These are phyloP conservation scores for Geotrichum cucujoidarum DNA, from an alignment of 1,139 yeast species.

Conservation along the genomic window DNA sequence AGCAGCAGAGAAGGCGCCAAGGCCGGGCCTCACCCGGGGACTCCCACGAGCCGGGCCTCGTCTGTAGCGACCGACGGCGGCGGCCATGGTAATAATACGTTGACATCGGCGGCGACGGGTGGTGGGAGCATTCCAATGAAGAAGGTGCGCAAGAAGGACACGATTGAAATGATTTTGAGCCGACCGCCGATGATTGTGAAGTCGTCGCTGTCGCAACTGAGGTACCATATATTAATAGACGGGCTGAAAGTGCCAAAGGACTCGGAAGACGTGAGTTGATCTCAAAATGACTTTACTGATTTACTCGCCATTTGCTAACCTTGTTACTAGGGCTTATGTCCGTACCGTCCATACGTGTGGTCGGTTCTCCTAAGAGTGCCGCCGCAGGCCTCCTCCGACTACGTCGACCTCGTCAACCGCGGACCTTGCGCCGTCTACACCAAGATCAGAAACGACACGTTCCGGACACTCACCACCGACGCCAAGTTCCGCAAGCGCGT, in stretches of 20 bases:
- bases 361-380: constrained; percentile 65
- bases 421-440: constrained; percentile 57
- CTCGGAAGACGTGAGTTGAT: constrained; percentile 20
- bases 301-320: constrained; percentile 8
- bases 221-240: constrained; percentile 73
- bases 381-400: constrained; percentile 51
- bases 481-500: constrained; percentile 60
- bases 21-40: not conserved
- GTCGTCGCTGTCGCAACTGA: constrained; percentile 68
- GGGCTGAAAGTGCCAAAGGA: constrained; percentile 46
- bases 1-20: not conserved
- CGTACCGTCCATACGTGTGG: constrained; percentile 79
- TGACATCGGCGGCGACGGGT: not conserved
- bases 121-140: constrained; percentile 12
- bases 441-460: constrained; percentile 82
- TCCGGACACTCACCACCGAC: constrained; percentile 79
- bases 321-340: constrained; percentile 41
- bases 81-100: no score
- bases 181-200: constrained; percentile 59
- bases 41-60: not conserved
- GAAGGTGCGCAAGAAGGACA: constrained; percentile 43
- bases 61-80: not conserved
- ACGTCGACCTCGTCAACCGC: constrained; percentile 49
- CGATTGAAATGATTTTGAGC: constrained; percentile 59
- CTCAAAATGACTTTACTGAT: not conserved